phyloP scores from a whole-genome alignment of 179 eudicot species.

The Camellia oleifera region DNA sequence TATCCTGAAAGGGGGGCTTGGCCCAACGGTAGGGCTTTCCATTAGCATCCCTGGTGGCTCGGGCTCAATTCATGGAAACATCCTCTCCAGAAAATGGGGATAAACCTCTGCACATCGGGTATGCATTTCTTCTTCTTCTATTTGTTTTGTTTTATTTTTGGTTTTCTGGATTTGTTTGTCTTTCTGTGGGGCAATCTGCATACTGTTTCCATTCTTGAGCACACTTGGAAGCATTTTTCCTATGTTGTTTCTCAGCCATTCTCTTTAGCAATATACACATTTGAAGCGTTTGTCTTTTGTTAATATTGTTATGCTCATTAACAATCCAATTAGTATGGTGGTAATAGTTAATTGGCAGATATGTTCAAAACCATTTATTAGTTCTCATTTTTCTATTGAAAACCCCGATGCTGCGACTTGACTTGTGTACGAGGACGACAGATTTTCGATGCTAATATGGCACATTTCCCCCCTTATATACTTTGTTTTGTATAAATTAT shows the following conservation, averaged over 20 bases:
- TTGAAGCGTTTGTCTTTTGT: background rate
- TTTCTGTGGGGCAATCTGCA: background rate
- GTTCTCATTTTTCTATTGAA: too few species aligned
- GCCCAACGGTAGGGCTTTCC: too few species aligned
- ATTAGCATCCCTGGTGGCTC: too few species aligned
- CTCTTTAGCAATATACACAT: background rate
- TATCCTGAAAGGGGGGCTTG: background rate
- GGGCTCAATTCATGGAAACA: too few species aligned
- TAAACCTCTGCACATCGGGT: too few species aligned
- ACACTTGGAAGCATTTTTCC: background rate
- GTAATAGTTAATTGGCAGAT: too few species aligned
- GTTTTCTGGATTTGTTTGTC: background rate
- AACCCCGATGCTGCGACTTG: too few species aligned
- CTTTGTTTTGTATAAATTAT: background rate
- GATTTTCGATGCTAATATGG: too few species aligned
- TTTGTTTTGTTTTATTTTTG: background rate
- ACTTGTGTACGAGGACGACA: too few species aligned
- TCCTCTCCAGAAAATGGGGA: too few species aligned
- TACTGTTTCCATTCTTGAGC: background rate
- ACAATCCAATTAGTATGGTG: background rate
- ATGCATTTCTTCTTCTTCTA: background rate
- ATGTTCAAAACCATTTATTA: background rate
- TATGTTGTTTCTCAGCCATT: background rate
- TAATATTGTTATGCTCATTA: background rate
- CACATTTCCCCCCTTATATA: too few species aligned